Base-by-base conservation (phyloP, 176 grass and related monocot genomes). In the Rhynchospora tenuis region DNA sequence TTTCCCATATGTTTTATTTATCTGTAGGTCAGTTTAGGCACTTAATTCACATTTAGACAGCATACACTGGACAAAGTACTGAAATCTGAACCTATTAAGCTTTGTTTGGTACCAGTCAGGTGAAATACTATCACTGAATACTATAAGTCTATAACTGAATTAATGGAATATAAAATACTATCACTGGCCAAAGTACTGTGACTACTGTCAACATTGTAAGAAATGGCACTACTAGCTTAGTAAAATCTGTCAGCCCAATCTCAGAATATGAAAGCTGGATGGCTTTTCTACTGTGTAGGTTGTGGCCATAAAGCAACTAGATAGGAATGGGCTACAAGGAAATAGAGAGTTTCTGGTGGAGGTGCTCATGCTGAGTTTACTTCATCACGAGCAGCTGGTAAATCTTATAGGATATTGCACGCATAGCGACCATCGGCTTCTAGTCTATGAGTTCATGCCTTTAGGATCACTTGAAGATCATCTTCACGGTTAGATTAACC, bases 241-340 rank as follows among this genome's bases (percentile, higher is more conserved):
- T 38, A 17, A 38, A 14, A 67, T 67, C 15, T 73, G 43, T 48
- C 22, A 52, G 22, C 20, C 10, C 22, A 75, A 4, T 26, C 20
- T 75, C 47, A 50, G 12, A 52, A 27, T 27, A 22, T 75, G 46
- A 56, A 77, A 55, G 6, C 13, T 56, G 26, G 50, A 77, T 27
- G 50, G 13, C 16, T 77, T 89, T 89, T 54, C 46, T 82, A 17
- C 59, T 81, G 76, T 70, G 24, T 79, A 95, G 93, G 90, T 89
- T 87, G 93, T 95, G 83, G 93, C 93, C 38, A 85, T 95, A 56
- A 93, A 95, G 86, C 90, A 95, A 48, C 93, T 95, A 84, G 88
- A 95, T 83, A 69, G 78, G 78, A 82, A 88, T 80, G 90, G 93
- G 28, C 66, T 95, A 79, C 93, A 95, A 82, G 93, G 93, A 67